Percentiles rank a stretch among this genome's conserved stretches.
These are phyloP conservation scores for Eimeria mitis DNA, from an alignment of 169 alveolate species.

Conservation along the genomic window DNA sequence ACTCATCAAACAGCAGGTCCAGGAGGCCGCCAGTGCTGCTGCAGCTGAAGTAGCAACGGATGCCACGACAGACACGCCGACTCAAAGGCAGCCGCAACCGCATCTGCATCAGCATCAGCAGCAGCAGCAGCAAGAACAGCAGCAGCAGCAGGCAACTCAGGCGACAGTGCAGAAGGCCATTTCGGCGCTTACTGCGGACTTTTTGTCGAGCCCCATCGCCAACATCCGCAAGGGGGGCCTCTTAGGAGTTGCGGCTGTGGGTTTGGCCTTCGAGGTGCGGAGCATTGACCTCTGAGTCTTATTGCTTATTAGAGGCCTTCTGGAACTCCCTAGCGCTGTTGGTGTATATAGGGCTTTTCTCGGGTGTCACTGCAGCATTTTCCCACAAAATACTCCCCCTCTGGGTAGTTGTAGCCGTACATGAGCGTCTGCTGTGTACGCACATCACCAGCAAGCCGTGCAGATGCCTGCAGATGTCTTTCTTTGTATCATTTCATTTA, in stretches of 20 bases:
- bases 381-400: not conserved
- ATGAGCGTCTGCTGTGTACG: not conserved
- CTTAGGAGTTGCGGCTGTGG: slow-evolving; percentile 75
- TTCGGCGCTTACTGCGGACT: slow-evolving; percentile 40
- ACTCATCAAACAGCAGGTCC: slow-evolving; percentile 33
- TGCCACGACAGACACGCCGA: slow-evolving; percentile 9
- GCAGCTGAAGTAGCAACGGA: slow-evolving; percentile 13
- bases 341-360: not conserved
- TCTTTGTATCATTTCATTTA: not conserved
- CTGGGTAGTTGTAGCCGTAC: not conserved
- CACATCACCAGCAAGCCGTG: not conserved
- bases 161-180: slow-evolving; percentile 33
- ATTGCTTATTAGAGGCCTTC: not conserved
- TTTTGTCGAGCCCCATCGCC: slow-evolving; percentile 48
- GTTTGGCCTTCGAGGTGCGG: slow-evolving; percentile 67
- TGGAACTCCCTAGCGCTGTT: not conserved
- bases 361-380: not conserved
- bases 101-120: slow-evolving; percentile 12
- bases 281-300: not conserved
- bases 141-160: slow-evolving; percentile 17
- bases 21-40: not conserved
- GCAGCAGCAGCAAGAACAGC: not conserved
- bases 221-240: slow-evolving; percentile 77
- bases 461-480: not conserved
- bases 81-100: not conserved